Conservation (phyloP, 2,329 filamentous ascomycete genomes). For the Exophiala bonariae region DNA sequence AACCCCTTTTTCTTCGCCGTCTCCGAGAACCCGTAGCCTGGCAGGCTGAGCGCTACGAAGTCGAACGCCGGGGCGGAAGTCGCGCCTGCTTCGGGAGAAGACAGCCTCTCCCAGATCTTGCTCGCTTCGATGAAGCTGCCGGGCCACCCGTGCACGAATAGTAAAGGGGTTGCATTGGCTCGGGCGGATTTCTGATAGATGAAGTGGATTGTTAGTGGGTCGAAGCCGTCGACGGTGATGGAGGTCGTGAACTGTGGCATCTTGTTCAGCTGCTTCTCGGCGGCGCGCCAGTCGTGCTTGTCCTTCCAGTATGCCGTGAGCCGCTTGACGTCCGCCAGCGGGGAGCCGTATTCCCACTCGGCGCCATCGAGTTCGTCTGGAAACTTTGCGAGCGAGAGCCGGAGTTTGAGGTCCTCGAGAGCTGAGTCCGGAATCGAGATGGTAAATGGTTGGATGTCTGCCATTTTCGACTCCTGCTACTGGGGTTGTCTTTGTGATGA, state of each 20-base stretch:
- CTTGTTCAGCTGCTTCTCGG: constrained; percentile 60
- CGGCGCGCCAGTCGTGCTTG: constrained; percentile 60
- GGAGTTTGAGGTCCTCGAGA: constrained; percentile 55
- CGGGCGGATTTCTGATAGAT: constrained; percentile 34
- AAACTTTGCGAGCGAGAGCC: constrained; percentile 55
- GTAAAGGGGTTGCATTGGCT: constrained; percentile 26
- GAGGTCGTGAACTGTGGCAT: constrained; percentile 59
- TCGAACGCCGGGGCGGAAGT: constrained; percentile 52
- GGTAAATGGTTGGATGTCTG: constrained; percentile 41
- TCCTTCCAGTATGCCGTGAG: constrained; percentile 59
- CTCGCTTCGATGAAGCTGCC: constrained; percentile 27
- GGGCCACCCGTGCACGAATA: constrained; percentile 29
- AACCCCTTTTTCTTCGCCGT: constrained; percentile 56
- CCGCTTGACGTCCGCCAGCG: constrained; percentile 60
- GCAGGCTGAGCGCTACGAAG: constrained; percentile 55
- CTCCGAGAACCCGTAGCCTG: constrained; percentile 58
- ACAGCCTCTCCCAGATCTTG: constrained; percentile 39
- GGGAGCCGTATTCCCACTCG: constrained; percentile 60
- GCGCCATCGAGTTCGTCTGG: constrained; percentile 57
- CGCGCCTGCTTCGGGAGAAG: constrained; percentile 29
- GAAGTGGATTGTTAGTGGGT: constrained; percentile 35
- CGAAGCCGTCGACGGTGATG: constrained; percentile 19
- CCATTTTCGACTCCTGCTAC: constrained; percentile 23
- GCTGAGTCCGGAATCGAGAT: constrained; percentile 52
- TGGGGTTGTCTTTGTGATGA: constrained; percentile 40